A percentile compares a stretch with the other conserved stretches of the same genome.
Evolutionary conservation across 768 basidiomycete genomes (phyloP).

Genomic region (Serpula lacrymans): DNA sequence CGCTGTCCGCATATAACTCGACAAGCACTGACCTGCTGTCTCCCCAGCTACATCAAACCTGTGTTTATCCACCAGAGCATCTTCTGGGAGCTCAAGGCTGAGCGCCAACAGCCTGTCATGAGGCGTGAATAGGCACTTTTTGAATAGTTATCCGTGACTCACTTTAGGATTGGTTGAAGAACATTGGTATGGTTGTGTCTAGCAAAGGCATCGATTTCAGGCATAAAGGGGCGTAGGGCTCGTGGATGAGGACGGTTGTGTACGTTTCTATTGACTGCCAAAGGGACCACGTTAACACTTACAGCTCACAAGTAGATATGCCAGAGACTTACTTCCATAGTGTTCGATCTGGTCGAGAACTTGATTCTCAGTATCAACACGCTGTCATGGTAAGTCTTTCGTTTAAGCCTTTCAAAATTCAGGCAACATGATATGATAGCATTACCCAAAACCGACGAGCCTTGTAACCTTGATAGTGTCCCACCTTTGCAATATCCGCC

Average conservation of each 20-base stretch:
- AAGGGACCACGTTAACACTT: not conserved
- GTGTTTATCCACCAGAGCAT: constrained; percentile 39
- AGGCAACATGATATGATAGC: not conserved
- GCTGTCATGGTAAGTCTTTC: constrained; percentile 20
- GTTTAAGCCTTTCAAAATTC: not conserved
- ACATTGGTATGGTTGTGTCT: constrained; percentile 36
- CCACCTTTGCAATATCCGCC: constrained; percentile 36
- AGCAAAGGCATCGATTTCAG: constrained; percentile 34
- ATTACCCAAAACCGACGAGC: constrained; percentile 45
- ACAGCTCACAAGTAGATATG: not conserved
- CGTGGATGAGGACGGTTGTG: constrained; percentile 32
- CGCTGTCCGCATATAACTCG: not conserved
- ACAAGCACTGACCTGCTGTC: constrained; percentile 28
- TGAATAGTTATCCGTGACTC: not conserved
- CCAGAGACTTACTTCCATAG: constrained; percentile 34
- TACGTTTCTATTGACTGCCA: constrained; percentile 32
- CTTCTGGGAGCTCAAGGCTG: constrained; percentile 45
- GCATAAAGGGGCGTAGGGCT: constrained; percentile 33
- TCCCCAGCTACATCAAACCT: constrained; percentile 34
- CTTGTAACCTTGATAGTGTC: constrained; percentile 48
- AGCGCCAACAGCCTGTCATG: constrained; percentile 35
- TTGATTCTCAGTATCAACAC: constrained; percentile 31
- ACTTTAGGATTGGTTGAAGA: constrained; percentile 35
- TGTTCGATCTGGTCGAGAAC: constrained; percentile 45
- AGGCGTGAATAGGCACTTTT: not conserved